Evolutionary conservation across 2,329 filamentous ascomycete species (phyloP).

Genomic region (Xylaria sp.): DNA sequence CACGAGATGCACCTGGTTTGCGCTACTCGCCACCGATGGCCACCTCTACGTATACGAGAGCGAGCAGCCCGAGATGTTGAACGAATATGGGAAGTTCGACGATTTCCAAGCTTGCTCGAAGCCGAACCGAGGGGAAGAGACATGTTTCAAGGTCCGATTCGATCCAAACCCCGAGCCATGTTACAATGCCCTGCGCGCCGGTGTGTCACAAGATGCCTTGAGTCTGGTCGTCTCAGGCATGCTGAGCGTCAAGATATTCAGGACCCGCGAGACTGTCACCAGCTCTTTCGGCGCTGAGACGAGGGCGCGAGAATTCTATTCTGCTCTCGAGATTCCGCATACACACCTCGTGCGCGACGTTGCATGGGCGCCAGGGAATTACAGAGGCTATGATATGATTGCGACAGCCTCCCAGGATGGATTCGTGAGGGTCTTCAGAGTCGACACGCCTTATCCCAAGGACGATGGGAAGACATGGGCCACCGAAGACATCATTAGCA

Average conservation of each 20-base stretch:
- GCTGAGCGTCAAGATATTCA: slow-evolving; percentile 83
- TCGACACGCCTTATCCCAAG: slow-evolving; percentile 67
- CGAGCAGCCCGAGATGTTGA: slow-evolving; percentile 81
- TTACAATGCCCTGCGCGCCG: slow-evolving; percentile 79
- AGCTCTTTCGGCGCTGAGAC: slow-evolving; percentile 61
- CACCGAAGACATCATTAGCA: slow-evolving; percentile 56
- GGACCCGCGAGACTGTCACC: slow-evolving; percentile 71
- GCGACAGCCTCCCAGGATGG: slow-evolving; percentile 95
- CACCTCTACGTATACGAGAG: slow-evolving; percentile 85
- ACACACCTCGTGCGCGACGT: slow-evolving; percentile 84
- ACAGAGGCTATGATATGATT: slow-evolving; percentile 87
- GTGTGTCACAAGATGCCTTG: slow-evolving; percentile 81
- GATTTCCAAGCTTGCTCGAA: slow-evolving; percentile 77
- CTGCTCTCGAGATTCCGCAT: slow-evolving; percentile 81
- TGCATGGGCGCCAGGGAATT: slow-evolving; percentile 91
- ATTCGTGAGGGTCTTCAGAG: slow-evolving; percentile 85
- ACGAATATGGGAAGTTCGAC: slow-evolving; percentile 79
- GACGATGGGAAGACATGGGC: slow-evolving; percentile 64
- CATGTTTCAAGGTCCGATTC: slow-evolving; percentile 85
- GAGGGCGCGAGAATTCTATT: slow-evolving; percentile 82
- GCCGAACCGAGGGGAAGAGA: slow-evolving; percentile 83
- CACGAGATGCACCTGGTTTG: slow-evolving; percentile 82
- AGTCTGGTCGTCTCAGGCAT: slow-evolving; percentile 87
- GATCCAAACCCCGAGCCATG: slow-evolving; percentile 87
- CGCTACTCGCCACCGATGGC: slow-evolving; percentile 84